Conservation (phyloP, 2,329 filamentous ascomycete species). For the Dryadomyces quercivorus region DNA sequence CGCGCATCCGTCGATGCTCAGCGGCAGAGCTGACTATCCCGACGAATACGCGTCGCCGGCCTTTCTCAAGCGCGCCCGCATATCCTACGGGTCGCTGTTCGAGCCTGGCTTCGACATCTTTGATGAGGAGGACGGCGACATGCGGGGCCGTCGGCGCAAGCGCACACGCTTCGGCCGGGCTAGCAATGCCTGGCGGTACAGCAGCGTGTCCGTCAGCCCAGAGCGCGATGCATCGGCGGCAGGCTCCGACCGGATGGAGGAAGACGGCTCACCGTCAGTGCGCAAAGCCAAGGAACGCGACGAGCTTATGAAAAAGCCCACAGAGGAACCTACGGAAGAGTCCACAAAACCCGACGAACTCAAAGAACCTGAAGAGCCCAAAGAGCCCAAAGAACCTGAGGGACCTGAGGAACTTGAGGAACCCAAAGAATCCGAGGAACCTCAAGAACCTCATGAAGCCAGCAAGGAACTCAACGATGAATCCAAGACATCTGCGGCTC, state of each 20-base stretch:
- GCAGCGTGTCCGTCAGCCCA: constrained; percentile 59
- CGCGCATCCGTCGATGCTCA: neutral
- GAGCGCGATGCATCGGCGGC: constrained; percentile 29
- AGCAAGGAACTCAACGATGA: no score
- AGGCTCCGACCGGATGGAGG: neutral
- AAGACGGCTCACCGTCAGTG: neutral
- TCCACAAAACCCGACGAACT: no score
- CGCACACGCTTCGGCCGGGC: constrained; percentile 55
- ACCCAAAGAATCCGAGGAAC: no score
- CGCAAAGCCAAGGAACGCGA: neutral
- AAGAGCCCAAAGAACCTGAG: no score
- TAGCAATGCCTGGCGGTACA: constrained; percentile 62
- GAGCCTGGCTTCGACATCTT: constrained; percentile 56
- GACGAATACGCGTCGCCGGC: constrained; percentile 64
- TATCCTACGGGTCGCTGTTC: constrained; percentile 57
- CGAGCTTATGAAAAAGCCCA: neutral
- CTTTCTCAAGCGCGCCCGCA: constrained; percentile 59
- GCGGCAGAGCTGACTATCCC: constrained; percentile 19
- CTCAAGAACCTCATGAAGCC: no score
- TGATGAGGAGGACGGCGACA: constrained; percentile 55
- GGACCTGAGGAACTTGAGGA: no score
- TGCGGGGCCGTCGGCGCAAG: constrained; percentile 53
- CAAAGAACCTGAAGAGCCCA: no score
- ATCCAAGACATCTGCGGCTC: no score
- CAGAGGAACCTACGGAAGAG: neutral